phyloP scores from a whole-genome alignment of 2,329 filamentous ascomycete species.

The Leptodontidium sp. region DNA sequence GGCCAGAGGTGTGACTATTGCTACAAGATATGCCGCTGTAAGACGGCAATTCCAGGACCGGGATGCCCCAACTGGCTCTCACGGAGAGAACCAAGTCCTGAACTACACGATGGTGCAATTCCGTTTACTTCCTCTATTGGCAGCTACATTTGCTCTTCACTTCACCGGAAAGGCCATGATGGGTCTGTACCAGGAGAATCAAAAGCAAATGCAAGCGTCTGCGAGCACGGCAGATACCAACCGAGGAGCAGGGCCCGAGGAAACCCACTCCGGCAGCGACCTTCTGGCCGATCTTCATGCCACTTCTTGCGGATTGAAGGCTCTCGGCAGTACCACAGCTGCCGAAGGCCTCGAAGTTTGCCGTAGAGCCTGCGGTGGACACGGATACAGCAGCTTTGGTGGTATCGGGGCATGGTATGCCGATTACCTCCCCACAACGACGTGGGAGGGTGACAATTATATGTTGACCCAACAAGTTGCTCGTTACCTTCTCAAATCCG shows the following conservation, averaged over 20 bases:
- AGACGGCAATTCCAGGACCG: constrained; percentile 81
- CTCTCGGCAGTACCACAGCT: constrained; percentile 74
- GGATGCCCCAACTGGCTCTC: constrained; percentile 64
- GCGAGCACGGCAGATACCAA: constrained; percentile 51
- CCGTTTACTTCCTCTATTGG: constrained; percentile 74
- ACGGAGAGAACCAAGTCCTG: constrained; percentile 76
- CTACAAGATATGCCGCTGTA: constrained; percentile 76
- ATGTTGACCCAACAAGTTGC: constrained; percentile 84
- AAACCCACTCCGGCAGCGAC: constrained; percentile 70
- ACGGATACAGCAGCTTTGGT: constrained; percentile 78
- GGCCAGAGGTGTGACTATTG: constrained; percentile 80
- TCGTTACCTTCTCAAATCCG: constrained; percentile 79
- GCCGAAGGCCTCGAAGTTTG: constrained; percentile 79
- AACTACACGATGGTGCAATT: constrained; percentile 86
- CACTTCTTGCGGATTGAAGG: constrained; percentile 79
- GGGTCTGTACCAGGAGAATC: constrained; percentile 74
- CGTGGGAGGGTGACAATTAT: constrained; percentile 69
- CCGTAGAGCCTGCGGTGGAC: constrained; percentile 78
- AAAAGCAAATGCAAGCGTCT: constrained; percentile 66
- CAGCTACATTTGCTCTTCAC: constrained; percentile 79
- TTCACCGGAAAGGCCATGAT: constrained; percentile 83
- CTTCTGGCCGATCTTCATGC: constrained; percentile 78
- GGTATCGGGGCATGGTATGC: constrained; percentile 80
- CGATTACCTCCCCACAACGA: constrained; percentile 74
- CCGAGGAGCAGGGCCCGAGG: constrained; percentile 72